Base-by-base conservation (phyloP, 2,329 filamentous ascomycete genomes). In the Phyllosticta citribraziliensis region DNA sequence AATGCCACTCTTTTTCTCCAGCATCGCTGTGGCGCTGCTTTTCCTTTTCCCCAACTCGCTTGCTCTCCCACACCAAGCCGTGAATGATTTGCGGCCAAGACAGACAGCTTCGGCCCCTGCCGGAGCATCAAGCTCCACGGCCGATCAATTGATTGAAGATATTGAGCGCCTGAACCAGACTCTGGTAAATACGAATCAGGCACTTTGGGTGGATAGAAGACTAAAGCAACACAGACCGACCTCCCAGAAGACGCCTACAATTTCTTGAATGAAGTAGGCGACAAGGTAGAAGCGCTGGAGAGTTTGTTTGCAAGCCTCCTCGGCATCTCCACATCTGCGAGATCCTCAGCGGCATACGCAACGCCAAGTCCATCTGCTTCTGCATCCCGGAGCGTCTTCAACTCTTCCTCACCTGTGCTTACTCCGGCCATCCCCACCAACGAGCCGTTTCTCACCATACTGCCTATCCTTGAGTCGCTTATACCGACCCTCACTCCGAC, bases 161-260 rank as follows among this genome's bases (percentile, higher is more conserved):
- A 61, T 61, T 52, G 59, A 61, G 14, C 40, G 27, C 10, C 59
- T 61, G 10, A 55, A 61, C 22, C 54, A 61, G 11, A 56, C 59
- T 17, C 40, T 47, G 40, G 40, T 47, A 47, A 47, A 2, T 47
- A n/a, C 6, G 6, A 47, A 47, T 47, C 40, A n/a, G 40, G 40
- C 17, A 47, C 3, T 8, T n/a, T 2, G 19, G 5, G n/a, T 8
- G 4, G 40, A n/a, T 5, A 4, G 6, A n/a, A 47, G 3, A 47
- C 40, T 47, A n/a, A 47, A n/a, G 40, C 40, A 8, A 2, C 17
- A n/a, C 14, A 47, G 40, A 53, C n/a, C 52, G 52, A 61, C 19
- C 47, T 61, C 8, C 59, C 59, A 19, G 35, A 30, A n/a, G 59
- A 61, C 14, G 54, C 59, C 47, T 24, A 56, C 50, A 57, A 61